phyloP scores from a whole-genome alignment of 371 early-diverging fungal species.

The Lichtheimia ramosa region DNA sequence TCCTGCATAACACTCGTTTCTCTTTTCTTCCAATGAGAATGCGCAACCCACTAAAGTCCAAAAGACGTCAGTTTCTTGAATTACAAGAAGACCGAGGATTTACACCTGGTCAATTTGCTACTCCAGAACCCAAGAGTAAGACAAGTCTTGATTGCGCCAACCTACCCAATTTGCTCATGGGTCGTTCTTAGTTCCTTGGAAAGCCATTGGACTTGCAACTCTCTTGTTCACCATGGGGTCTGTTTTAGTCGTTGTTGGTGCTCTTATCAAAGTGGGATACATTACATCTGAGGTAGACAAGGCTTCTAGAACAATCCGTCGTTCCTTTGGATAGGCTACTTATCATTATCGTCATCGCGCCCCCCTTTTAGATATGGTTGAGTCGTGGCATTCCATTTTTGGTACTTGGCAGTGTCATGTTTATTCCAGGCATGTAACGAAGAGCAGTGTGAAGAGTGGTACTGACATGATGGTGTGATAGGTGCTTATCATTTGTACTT shows the following conservation, averaged over 20 bases:
- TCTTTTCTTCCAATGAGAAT: conserved; percentile 22
- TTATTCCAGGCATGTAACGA: conserved; percentile 48
- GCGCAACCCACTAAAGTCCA: conserved; percentile 43
- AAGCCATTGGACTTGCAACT: conserved; percentile 58
- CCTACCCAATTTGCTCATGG: no score
- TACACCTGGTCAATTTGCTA: conserved; percentile 52
- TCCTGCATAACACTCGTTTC: not conserved
- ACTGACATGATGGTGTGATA: no score
- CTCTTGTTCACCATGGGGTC: conserved; percentile 51
- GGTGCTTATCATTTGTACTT: conserved; percentile 50
- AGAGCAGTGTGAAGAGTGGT: no score
- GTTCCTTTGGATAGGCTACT: not conserved
- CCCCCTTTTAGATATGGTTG: conserved; percentile 42
- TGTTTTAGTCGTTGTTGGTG: conserved; percentile 55
- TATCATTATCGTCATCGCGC: not conserved
- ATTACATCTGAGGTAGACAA: conserved; percentile 40
- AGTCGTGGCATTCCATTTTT: conserved; percentile 59
- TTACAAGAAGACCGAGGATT: conserved; percentile 55
- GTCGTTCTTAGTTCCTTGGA: conserved; percentile 58
- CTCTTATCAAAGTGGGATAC: conserved; percentile 54
- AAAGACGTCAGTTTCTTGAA: conserved; percentile 41
- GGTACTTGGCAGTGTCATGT: conserved; percentile 46
- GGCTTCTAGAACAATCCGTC: not conserved
- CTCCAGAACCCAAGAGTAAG: conserved; percentile 40
- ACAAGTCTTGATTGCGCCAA: not conserved